Evolutionary conservation across 768 basidiomycete genomes (phyloP).

Genomic region (Mycena metata): DNA sequence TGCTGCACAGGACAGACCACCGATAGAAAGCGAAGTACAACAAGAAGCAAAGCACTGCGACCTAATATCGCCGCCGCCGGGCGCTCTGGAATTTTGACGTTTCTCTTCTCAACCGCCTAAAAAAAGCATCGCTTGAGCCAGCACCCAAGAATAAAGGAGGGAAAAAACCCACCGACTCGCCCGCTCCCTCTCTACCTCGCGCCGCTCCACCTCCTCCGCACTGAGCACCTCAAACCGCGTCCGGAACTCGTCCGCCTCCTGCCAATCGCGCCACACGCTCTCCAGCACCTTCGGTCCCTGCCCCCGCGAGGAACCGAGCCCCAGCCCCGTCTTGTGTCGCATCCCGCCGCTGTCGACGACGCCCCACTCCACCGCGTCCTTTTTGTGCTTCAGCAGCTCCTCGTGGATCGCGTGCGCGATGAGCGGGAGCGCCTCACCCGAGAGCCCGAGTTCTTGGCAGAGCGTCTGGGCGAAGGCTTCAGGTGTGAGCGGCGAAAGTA

Average conservation of each 20-base stretch:
- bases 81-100: conserved; percentile 74
- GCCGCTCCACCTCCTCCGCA: conserved; percentile 91
- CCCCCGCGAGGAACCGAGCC: conserved; percentile 76
- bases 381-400: conserved; percentile 95
- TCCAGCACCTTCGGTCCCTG: conserved; percentile 84
- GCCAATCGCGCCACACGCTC: conserved; percentile 97
- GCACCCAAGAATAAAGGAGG: conserved; percentile 12
- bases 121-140: conserved; percentile 7
- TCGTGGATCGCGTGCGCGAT: conserved; percentile 96
- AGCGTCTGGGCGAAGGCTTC: conserved; percentile 86
- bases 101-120: conserved; percentile 72
- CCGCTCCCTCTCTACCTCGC: conserved; percentile 90
- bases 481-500: conserved; percentile 92
- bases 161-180: conserved; percentile 69
- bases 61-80: conserved; percentile 43
- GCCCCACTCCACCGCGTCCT: conserved; percentile 95
- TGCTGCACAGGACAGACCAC: too few species aligned
- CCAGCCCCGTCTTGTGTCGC: conserved; percentile 88
- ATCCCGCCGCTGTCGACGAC: conserved; percentile 78
- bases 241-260: conserved; percentile 89
- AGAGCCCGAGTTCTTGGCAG: conserved; percentile 87
- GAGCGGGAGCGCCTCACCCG: conserved; percentile 89
- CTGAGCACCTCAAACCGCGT: conserved; percentile 90
- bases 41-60: too few species aligned
- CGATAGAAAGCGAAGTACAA: conserved; percentile 8